Base-by-base conservation (phyloP, 2,329 filamentous ascomycete genomes). In the Dactylellina parvicollis region DNA sequence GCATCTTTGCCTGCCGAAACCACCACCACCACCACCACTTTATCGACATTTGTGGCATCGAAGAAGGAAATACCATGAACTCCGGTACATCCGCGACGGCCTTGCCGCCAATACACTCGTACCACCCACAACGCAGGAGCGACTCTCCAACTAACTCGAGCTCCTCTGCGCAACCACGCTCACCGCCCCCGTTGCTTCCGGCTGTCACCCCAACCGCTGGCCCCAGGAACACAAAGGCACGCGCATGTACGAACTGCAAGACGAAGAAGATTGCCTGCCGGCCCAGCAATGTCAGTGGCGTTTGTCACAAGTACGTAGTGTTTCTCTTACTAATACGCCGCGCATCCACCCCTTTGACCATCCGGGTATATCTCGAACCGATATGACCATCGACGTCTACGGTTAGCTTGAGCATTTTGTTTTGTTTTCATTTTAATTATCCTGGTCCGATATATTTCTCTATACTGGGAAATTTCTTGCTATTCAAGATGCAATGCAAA, bases 241-340 rank as follows among this genome's bases (percentile, higher is more conserved):
- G 69, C 44, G 69, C 69, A 32, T 73, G 69, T 46, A 73, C 69
- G 20, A 73, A 73, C 32, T 73, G 69, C 47, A 73, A 73, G 54
- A 73, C 69, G 49, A 73, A 73, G 60, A 73, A 73, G 47, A 73
- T 73, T 24, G 69, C 69, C 10, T 73, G 69, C 46, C 60, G 69
- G 54, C 69, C 69, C 12, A 54, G 69, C n/a, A 47, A 54, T 32
- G 47, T 73, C 18, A 46, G 32, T 42, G 69, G 69, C 30, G 54
- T 73, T 49, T 73, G 69, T 36, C 54, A 50, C 38, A 73, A 73
- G 69, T 73, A 61, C 20, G 69, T 56, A 42, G 20, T 30, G 9
- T 20, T 44, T 5, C 44, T 28, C 24, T 57, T 22, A 28, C 32
- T 36, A 50, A 50, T 50, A 26, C 32, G 38, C 12, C 26, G 7